Base-by-base conservation (phyloP, 208 protist species). In the Leishmania tarentolae region DNA sequence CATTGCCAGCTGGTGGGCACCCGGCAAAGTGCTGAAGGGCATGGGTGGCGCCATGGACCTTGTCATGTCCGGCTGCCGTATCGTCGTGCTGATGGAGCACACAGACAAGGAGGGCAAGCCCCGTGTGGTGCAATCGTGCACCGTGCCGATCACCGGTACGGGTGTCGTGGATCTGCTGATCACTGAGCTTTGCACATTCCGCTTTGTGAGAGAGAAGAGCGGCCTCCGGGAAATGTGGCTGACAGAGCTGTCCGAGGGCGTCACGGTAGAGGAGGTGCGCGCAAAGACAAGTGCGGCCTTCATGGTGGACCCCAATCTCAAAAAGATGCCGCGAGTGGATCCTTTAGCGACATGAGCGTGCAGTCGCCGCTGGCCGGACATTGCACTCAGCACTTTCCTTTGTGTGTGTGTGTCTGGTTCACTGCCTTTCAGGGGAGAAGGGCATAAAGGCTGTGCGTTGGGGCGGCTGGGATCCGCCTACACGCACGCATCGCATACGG, bases 1-100 rank as follows among this genome's bases (percentile, higher is more conserved):
- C 82, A 85, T 99, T 4, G 98, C 98, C 61, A 99, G 98, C 84
- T 99, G 97, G 97, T 93, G 97, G n/a, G 96, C 99, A 59, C 98
- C 98, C 8, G 93, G 93, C 21, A 98, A 98, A 78, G 87, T 98
- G 86, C 91, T 99, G 42, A 99, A 98, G 82, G 98, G 98, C 68
- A 98, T 98, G 94, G 98, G 96, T 76, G 98, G 98, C 44, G 97
- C 95, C 31, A 98, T 98, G 95, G 96, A 98, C 65, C 83, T 98
- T 0, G 92, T 98, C 28, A 73, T 80, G 56, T 81, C 53, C 31
- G 91, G 90, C 15, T 94, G 88, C 31, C 78, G 87, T 35, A 95
- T 97, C 0, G 87, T 99, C 0, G 95, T 98, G 21, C 97, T 97
- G 5, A 99, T 98, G 94, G 97, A 98, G 82, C 98, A 99, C 88